Percentiles rank a stretch among this genome's conserved stretches.
Conservation (phyloP, 495 filamentous ascomycete genomes). For the Emericellopsis terricola region DNA sequence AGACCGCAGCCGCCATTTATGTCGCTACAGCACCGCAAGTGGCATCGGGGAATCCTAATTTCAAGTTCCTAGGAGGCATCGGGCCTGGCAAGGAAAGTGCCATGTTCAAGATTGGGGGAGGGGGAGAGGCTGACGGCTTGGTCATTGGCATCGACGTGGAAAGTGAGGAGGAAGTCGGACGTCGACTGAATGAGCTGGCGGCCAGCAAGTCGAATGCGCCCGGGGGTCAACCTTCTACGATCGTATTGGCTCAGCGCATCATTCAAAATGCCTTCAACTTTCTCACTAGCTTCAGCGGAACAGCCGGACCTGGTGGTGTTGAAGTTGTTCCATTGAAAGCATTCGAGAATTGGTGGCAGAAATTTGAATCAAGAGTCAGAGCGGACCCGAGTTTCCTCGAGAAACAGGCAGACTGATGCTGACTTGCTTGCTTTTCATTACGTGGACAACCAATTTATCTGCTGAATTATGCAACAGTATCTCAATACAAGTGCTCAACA, state of each 20-base stretch:
- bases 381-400: conserved; percentile 82
- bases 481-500: no score
- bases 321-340: conserved; percentile 80
- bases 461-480: no score
- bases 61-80: conserved; percentile 74
- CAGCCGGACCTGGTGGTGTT: conserved; percentile 30
- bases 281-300: conserved; percentile 64
- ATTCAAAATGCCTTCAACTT: conserved; percentile 98
- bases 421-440: not conserved
- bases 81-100: conserved; percentile 77
- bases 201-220: conserved; percentile 8
- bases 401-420: conserved; percentile 40
- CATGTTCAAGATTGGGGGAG: conserved; percentile 53
- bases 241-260: conserved; percentile 75
- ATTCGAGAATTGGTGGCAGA: conserved; percentile 94
- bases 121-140: conserved; percentile 15
- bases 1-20: conserved; percentile 78
- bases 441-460: no score
- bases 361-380: conserved; percentile 81
- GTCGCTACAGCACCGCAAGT: conserved; percentile 31
- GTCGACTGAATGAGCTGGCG: conserved; percentile 39
- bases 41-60: conserved; percentile 24
- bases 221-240: conserved; percentile 27
- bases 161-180: conserved; percentile 46
- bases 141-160: conserved; percentile 77